Base-by-base conservation (phyloP, 306 rosid genomes). In the Prunus campanulata region DNA sequence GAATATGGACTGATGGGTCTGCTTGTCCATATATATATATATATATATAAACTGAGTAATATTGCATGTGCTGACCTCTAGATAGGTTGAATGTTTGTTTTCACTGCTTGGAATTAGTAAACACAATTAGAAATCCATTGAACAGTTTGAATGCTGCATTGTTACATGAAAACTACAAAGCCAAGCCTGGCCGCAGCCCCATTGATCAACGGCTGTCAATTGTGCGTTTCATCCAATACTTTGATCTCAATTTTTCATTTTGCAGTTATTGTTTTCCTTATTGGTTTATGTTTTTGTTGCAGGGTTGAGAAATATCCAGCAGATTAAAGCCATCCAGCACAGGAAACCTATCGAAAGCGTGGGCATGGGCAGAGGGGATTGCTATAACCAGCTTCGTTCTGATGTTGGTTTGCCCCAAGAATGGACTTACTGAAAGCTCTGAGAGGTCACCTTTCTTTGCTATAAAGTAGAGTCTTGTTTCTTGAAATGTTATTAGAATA, bases 341-440 rank as follows among this genome's bases (percentile, higher is more conserved):
- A 64, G 52, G 48, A 72, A 30, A 50, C 50, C 11, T 47, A 6
- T 46, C 1, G 39, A 59, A 60, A 67, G 60, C 18, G 35, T 46
- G 24, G 72, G 51, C 12, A 3, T 52, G 30, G 55, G 48, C 52
- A 57, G 62, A 4, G 68, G 44, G 77, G 81, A 67, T 19, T 55
- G 55, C 30, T 39, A 27, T 67, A 54, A 54, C 70, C 72, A 71
- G 52, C 76, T 14, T 61, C 51, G 67, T 35, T 57, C 83, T 72
- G 80, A 82, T 52, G 27, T 73, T 78, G 32, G 50, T 39, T 82
- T 85, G 80, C 89, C 89, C 39, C 72, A 71, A 54, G 84, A 85
- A 66, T 82, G 84, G 86, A 77, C 83, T 11, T 82, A 79, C 51
- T 85, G 65, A 77, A 59, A 77, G 48, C 74, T 63, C 3, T 5